phyloP scores from a whole-genome alignment of 257 asterid genomes.

The Apocynum venetum region DNA sequence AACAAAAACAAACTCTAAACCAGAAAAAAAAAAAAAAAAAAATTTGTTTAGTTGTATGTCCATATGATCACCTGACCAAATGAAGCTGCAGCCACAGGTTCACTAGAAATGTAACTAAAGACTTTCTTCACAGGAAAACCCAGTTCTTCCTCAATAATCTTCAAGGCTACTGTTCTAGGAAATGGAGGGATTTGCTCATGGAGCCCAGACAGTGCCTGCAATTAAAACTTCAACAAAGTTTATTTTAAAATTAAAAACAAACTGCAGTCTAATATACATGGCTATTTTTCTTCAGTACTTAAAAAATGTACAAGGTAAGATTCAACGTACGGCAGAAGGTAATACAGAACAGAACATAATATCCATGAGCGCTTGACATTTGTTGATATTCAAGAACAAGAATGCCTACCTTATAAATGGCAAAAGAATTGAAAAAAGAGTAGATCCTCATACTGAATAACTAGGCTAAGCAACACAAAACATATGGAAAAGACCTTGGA shows the following conservation, averaged over 20 bases:
- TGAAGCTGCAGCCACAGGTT: slow-evolving; percentile 99
- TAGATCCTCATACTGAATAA: background rate
- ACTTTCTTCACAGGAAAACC: slow-evolving; percentile 59
- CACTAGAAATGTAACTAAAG: slow-evolving; percentile 77
- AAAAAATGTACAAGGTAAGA: background rate
- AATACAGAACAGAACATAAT: background rate
- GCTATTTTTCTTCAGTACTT: background rate
- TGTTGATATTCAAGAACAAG: background rate
- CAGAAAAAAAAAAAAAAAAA: background rate
- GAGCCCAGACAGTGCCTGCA: slow-evolving; percentile 90
- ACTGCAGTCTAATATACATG: background rate
- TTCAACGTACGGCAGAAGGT: background rate
- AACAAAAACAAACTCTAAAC: background rate
- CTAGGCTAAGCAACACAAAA: background rate
- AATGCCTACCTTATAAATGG: background rate
- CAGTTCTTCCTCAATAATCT: slow-evolving; percentile 82
- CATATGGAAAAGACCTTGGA: background rate
- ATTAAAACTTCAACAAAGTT: slow-evolving; percentile 37
- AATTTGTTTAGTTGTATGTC: slow-evolving; percentile 3
- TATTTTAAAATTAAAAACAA: slow-evolving; percentile 24
- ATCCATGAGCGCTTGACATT: background rate
- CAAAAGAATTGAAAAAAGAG: background rate
- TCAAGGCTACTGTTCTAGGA: slow-evolving; percentile 73
- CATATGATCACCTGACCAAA: slow-evolving; percentile 78
- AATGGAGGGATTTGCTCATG: slow-evolving; percentile 93